Evolutionary conservation across 306 rosid species (phyloP).

Genomic region (Begonia peltatifolia): DNA sequence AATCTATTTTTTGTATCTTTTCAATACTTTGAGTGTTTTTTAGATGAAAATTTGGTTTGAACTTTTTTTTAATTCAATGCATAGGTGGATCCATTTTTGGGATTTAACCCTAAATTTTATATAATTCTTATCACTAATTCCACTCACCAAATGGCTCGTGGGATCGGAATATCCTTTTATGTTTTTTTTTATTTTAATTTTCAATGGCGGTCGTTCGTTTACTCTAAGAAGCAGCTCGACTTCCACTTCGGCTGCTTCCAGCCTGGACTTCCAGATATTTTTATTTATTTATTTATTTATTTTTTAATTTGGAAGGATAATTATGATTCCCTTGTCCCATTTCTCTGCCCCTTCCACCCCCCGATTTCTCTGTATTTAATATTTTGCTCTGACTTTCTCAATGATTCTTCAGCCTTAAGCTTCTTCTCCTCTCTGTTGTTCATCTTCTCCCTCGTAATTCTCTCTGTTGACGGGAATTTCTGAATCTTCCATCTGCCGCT

Average conservation of each 20-base stretch:
- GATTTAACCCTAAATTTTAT: too few species aligned
- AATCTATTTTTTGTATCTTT: too few species aligned
- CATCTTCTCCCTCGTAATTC: too few species aligned
- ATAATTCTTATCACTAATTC: too few species aligned
- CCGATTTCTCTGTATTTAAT: slow-evolving; percentile 16
- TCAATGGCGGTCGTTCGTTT: not conserved
- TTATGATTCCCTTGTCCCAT: slow-evolving; percentile 27
- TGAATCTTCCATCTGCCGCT: too few species aligned
- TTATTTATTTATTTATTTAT: not conserved
- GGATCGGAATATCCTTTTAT: too few species aligned
- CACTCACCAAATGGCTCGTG: too few species aligned
- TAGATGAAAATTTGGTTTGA: too few species aligned
- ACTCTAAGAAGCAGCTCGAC: slow-evolving; percentile 4
- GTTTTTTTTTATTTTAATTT: not conserved
- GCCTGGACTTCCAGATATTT: slow-evolving; percentile 6
- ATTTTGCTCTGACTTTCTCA: slow-evolving; percentile 5
- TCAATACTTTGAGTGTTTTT: too few species aligned
- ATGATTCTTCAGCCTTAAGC: slow-evolving; percentile 21
- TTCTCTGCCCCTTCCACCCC: slow-evolving; percentile 38
- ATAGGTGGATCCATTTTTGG: too few species aligned
- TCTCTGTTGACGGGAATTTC: too few species aligned
- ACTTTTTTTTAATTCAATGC: too few species aligned
- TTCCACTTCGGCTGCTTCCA: slow-evolving; percentile 16
- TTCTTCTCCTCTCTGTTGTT: slow-evolving; percentile 14
- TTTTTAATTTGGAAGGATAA: not conserved